Conservation (phyloP, 208 protist genomes). For the Trypanosoma rangeli region DNA sequence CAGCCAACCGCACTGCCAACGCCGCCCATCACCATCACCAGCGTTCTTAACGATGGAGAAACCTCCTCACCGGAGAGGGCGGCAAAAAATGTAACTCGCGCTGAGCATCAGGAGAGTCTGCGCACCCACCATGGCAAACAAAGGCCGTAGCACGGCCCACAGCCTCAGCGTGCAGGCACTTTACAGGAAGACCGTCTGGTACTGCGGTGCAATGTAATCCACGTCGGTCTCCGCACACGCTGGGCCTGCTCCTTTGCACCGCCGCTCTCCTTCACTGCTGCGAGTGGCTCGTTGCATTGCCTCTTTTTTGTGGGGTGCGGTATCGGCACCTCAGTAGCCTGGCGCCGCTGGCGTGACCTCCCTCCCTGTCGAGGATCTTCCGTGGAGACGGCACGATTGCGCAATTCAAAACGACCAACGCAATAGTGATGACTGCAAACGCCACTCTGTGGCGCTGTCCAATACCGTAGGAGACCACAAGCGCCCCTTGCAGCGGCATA, state of each 20-base stretch:
- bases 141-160: slow-evolving; percentile 56
- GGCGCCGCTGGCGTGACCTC: neutral
- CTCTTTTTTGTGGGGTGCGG: neutral
- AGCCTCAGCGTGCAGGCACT: slow-evolving; percentile 48
- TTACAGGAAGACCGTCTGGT: slow-evolving; percentile 56
- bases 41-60: slow-evolving; percentile 39
- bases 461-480: slow-evolving; percentile 42
- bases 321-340: neutral
- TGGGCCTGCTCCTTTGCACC: neutral
- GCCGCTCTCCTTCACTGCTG: neutral
- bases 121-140: slow-evolving; percentile 59
- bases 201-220: slow-evolving; percentile 69
- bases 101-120: slow-evolving; percentile 72
- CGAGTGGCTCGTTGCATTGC: neutral
- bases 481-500: slow-evolving; percentile 47
- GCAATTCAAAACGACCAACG: slow-evolving; percentile 31
- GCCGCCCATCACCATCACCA: slow-evolving; percentile 68
- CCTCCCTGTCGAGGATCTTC: neutral
- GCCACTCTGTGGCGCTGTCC: slow-evolving; percentile 27
- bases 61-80: slow-evolving; percentile 42
- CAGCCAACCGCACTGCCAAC: slow-evolving; percentile 67
- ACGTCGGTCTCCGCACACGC: slow-evolving; percentile 26
- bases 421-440: slow-evolving; percentile 48
- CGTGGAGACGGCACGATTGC: slow-evolving; percentile 44
- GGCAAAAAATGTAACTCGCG: slow-evolving; percentile 71